Conservation (phyloP, 2,329 filamentous ascomycete genomes). For the Leptosphaerulina australis region DNA sequence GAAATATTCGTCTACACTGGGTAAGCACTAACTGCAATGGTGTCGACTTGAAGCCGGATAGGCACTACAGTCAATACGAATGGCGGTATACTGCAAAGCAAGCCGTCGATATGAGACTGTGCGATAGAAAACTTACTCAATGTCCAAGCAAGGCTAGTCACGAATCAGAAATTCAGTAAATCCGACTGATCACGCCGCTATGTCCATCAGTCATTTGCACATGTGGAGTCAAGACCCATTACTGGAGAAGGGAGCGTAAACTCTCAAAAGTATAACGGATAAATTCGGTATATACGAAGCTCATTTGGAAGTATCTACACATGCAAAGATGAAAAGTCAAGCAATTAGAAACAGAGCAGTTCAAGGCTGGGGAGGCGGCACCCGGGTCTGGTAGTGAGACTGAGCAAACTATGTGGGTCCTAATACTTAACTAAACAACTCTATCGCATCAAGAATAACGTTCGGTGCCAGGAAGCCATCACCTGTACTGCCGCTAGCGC, state of each 20-base stretch:
- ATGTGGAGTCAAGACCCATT: neutral
- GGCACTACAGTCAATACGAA: neutral
- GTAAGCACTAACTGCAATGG: no score
- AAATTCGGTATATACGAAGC: neutral
- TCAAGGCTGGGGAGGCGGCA: no score
- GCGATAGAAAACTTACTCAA: neutral
- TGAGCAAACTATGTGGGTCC: neutral
- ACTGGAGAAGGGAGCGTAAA: neutral
- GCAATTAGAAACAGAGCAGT: no score
- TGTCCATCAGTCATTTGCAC: neutral
- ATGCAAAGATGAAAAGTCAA: neutral
- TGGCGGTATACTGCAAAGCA: constrained; percentile 3
- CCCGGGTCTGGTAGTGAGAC: no score
- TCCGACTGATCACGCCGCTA: no score
- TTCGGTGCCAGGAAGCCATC: constrained; percentile 64
- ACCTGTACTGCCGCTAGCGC: constrained; percentile 65
- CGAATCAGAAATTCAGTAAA: constrained; percentile 1
- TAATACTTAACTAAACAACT: constrained; percentile 35
- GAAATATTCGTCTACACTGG: no score
- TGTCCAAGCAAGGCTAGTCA: neutral
- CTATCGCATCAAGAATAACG: constrained; percentile 48
- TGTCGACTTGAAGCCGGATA: no score
- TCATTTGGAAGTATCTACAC: neutral
- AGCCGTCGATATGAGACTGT: neutral
- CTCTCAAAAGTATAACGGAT: neutral